These are phyloP conservation scores for Hanseniaspora osmophila DNA, from an alignment of 805 yeast species.

Conservation along the genomic window DNA sequence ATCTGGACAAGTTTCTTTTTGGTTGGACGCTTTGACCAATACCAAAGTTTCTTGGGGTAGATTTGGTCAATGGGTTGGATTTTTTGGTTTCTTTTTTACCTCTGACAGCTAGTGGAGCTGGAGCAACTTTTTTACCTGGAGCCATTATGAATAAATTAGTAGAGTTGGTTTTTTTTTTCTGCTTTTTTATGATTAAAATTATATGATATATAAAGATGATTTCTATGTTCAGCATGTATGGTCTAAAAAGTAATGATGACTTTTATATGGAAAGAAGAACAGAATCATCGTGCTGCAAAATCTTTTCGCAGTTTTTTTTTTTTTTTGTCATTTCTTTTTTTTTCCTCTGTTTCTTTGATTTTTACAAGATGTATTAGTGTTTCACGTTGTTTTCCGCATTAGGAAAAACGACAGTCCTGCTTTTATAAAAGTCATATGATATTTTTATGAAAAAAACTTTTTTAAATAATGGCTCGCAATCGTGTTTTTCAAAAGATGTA, in stretches of 20 bases:
- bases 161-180: neutral
- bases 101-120: slow-evolving; percentile 89
- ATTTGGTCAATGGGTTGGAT: slow-evolving; percentile 77
- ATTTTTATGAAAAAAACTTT: neutral
- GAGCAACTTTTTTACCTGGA: slow-evolving; percentile 81
- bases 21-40: slow-evolving; percentile 93
- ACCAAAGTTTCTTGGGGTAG: slow-evolving; percentile 88
- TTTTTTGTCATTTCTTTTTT: neutral
- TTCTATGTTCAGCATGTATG: too few species aligned
- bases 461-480: neutral
- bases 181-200: neutral
- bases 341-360: too few species aligned
- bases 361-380: too few species aligned
- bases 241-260: too few species aligned
- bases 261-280: neutral
- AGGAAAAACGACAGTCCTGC: too few species aligned
- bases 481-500: neutral
- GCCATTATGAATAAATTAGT: slow-evolving; percentile 17
- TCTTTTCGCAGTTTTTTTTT: neutral
- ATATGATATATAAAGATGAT: too few species aligned
- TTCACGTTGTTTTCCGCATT: too few species aligned
- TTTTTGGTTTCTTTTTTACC: slow-evolving; percentile 40
- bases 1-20: slow-evolving; percentile 90
- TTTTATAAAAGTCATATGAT: too few species aligned
- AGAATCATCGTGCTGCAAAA: too few species aligned